Evolutionary conservation across 495 filamentous ascomycete genomes (phyloP), one percentile per base, ranked within the genome.

Genomic region (Aspergillus olivimuriae): DNA sequence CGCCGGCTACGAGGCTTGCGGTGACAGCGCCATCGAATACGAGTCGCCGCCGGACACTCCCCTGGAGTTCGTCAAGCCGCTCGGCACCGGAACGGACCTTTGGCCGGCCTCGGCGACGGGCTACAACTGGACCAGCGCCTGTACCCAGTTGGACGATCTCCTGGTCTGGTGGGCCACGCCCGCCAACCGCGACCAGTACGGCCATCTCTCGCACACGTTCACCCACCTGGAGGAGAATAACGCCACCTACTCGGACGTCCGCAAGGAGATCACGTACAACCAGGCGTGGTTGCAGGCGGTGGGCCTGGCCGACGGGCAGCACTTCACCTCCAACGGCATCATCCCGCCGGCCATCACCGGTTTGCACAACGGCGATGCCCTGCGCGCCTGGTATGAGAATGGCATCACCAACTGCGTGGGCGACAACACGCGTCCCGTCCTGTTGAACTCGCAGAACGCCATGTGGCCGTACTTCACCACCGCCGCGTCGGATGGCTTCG

Each of bases 301-400:
- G 10, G 75, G 74, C 9, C 56, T 83, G 26, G 52, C 58, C 34
- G 21, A 47, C 12, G 66, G 66, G 9, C 48, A 31, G 11, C 51
- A 65, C 41, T 80, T 68, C 44, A 77, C 72, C 12, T 47, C 56
- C 16, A 66, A 64, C 22, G 79, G 80, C 19, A 69, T 83, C 41
- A 77, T 82, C 47, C 80, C 79, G 8, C 80, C 79, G 0, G 77
- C 74, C 43, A 83, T 83, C 41, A 82, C 80, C 1, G 80, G 80
- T 34, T 47, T 82, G 8, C 78, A 81, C 63, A 83, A 83, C 57
- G 80, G 74, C 11, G 80, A 83, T 56, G 77, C 73, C 21, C 64
- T 83, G 12, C 56, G 56, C 21, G 80, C 78, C 12, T 83, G 76
- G 75, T 61, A 57, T 46, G 76, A 79, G 26, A 75, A 75, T 44